Evolutionary conservation across 164 flowering plant species (phyloP).

Genomic region (Vitis vinifera): DNA sequence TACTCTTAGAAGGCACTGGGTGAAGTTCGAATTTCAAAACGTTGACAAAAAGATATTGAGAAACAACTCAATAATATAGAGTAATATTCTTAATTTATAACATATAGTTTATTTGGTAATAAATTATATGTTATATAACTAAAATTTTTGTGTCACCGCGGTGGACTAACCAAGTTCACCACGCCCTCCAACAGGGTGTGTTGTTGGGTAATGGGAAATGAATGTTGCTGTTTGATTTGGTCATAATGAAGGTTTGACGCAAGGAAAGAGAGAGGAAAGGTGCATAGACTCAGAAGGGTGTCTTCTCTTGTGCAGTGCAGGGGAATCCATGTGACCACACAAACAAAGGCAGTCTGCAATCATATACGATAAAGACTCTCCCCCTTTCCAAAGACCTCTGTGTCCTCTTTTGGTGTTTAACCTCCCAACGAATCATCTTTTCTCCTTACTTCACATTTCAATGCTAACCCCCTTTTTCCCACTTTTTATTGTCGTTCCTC

Average conservation of each 20-base stretch:
- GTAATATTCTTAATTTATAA: too few species aligned
- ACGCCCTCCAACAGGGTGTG: too few species aligned
- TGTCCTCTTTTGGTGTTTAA: slow-evolving; percentile 16
- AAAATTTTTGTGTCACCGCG: too few species aligned
- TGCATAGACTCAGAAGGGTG: slow-evolving; percentile 7
- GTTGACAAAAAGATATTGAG: too few species aligned
- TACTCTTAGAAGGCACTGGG: too few species aligned
- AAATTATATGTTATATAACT: too few species aligned
- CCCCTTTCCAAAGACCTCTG: slow-evolving; percentile 22
- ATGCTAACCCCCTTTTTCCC: background rate
- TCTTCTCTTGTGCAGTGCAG: slow-evolving; percentile 9
- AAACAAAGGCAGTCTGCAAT: slow-evolving; percentile 28
- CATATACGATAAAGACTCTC: slow-evolving; percentile 28
- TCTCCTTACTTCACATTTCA: slow-evolving; percentile 1
- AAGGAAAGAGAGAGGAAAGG: slow-evolving; percentile 7
- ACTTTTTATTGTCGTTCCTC: background rate
- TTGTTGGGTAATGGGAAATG: too few species aligned
- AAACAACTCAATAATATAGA: too few species aligned
- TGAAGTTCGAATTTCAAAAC: too few species aligned
- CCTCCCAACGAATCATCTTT: background rate
- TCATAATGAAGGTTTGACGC: slow-evolving; percentile 14
- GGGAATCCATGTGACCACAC: slow-evolving; percentile 37
- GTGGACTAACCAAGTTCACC: too few species aligned
- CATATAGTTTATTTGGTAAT: too few species aligned
- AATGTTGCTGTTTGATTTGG: slow-evolving; percentile 21